phyloP scores from a whole-genome alignment of 495 filamentous ascomycete species.

The Tuber borchii region DNA sequence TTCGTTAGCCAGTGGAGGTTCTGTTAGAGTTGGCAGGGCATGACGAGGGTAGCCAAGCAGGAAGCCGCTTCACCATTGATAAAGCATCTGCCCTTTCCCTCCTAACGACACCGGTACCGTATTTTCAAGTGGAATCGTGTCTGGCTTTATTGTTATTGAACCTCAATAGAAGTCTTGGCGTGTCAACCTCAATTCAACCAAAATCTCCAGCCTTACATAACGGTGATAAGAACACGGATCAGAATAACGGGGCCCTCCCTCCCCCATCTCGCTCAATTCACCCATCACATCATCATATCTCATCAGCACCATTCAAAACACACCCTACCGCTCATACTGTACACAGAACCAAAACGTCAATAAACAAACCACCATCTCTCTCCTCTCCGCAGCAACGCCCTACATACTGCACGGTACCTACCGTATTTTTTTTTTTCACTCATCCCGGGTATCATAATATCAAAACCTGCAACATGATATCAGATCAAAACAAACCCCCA shows the following conservation, averaged over 20 bases:
- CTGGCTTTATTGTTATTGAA: background rate
- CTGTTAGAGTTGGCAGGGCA: background rate
- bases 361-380: background rate
- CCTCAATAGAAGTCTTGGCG: background rate
- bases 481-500: background rate
- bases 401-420: background rate
- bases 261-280: background rate
- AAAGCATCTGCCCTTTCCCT: background rate
- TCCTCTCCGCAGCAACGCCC: background rate
- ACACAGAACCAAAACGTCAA: background rate
- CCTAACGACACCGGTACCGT: background rate
- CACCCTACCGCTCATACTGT: background rate
- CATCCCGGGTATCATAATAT: background rate
- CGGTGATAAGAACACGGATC: background rate
- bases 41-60: background rate
- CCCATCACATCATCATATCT: background rate
- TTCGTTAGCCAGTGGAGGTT: background rate
- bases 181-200: background rate
- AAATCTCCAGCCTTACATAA: background rate
- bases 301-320: constrained; percentile 1
- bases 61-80: background rate
- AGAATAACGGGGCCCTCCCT: background rate
- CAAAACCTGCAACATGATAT: background rate
- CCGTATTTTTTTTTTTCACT: background rate
- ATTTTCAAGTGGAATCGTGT: background rate